These are phyloP conservation scores for Claviceps sp. DNA, from an alignment of 2,329 filamentous ascomycete genomes.

Conservation along the genomic window DNA sequence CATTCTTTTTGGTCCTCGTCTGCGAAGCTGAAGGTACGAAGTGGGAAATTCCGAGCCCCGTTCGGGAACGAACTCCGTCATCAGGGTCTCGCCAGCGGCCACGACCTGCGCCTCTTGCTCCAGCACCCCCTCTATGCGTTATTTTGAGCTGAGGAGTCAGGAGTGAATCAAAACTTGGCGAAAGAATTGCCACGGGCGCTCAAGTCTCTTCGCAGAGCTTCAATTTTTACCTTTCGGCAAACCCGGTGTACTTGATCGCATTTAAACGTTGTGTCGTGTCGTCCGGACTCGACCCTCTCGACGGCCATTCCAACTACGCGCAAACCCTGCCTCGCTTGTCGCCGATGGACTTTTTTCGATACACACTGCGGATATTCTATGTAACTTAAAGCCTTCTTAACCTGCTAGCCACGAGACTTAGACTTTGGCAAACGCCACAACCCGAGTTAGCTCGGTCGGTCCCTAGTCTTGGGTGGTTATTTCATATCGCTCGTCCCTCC, in stretches of 20 bases:
- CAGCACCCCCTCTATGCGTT: not conserved
- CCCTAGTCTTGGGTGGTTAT: not conserved
- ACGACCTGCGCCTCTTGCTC: not conserved
- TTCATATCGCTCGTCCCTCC: not conserved
- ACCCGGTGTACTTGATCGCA: not conserved
- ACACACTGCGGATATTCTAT: not conserved
- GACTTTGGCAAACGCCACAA: not conserved
- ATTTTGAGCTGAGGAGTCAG: slow-evolving; percentile 12
- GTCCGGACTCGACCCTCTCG: not conserved
- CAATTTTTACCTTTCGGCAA: not conserved
- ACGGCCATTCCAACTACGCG: not conserved
- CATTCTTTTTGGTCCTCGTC: not conserved
- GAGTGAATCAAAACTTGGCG: not conserved
- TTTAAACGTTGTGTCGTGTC: not conserved
- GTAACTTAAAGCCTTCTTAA: not conserved
- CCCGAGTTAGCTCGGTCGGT: not conserved
- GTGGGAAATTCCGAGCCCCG: not conserved
- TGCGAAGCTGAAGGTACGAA: not conserved
- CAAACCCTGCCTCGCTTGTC: not conserved
- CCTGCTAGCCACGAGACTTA: not conserved
- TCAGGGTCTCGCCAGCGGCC: not conserved
- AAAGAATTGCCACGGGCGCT: not conserved
- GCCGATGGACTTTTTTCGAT: not conserved
- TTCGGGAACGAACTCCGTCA: not conserved
- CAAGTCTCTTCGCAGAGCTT: not conserved